Evolutionary conservation across 257 asterid species (phyloP).

Genomic region (Handroanthus guayacan): DNA sequence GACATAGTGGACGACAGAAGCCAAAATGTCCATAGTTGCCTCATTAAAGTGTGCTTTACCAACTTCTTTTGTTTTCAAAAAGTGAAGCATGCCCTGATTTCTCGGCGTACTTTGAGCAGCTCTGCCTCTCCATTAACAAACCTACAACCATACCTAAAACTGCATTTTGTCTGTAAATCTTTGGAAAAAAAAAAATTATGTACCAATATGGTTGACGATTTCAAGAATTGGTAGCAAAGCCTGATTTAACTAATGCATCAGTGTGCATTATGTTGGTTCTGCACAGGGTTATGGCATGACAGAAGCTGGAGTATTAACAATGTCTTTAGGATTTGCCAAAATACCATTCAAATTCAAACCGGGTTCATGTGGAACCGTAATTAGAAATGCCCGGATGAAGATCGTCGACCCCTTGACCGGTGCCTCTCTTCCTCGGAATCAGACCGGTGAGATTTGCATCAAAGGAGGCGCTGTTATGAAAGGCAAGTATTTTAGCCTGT

Average conservation of each 20-base stretch:
- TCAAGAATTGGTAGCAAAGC: too few species aligned
- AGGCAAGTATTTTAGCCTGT: constrained; percentile 36
- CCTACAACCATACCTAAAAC: too few species aligned
- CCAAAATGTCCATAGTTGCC: too few species aligned
- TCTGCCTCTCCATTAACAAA: too few species aligned
- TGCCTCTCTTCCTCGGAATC: constrained; percentile 50
- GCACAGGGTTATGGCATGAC: constrained; percentile 73
- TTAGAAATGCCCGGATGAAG: constrained; percentile 57
- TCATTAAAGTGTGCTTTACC: too few species aligned
- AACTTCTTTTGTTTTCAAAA: too few species aligned
- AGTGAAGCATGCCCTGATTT: too few species aligned
- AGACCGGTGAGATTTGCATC: constrained; percentile 56
- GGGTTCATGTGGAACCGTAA: constrained; percentile 63
- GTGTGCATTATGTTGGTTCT: neutral
- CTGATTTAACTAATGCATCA: neutral
- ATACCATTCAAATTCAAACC: constrained; percentile 48
- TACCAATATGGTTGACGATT: too few species aligned
- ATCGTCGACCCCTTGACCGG: constrained; percentile 54
- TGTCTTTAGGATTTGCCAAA: constrained; percentile 63
- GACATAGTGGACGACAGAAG: too few species aligned
- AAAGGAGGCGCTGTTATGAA: constrained; percentile 58
- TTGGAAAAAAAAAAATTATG: too few species aligned
- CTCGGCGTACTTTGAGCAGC: too few species aligned
- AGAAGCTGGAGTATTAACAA: constrained; percentile 56
- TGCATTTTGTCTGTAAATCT: too few species aligned